Evolutionary conservation across 192 early-diverging fungal species (phyloP).

Genomic region (Linnemannia zychae): DNA sequence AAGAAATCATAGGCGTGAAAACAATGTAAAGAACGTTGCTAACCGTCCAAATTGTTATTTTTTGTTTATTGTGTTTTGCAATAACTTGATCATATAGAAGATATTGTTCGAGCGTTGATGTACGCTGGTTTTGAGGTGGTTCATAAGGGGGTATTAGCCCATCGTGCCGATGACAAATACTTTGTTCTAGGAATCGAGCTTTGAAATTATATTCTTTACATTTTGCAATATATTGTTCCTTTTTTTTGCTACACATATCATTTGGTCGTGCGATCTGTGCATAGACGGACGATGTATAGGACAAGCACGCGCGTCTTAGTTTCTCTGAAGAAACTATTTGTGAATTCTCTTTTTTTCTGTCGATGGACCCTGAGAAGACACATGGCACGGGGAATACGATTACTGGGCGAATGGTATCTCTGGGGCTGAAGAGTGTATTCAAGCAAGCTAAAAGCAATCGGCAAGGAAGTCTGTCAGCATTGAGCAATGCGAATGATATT

Average conservation of each 20-base stretch:
- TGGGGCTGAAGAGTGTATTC: neutral
- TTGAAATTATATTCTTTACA: neutral
- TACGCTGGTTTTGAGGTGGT: slow-evolving; percentile 74
- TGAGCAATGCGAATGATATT: neutral
- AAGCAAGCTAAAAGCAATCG: no score
- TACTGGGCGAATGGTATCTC: neutral
- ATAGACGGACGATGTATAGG: neutral
- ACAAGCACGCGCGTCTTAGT: neutral
- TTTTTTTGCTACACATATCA: neutral
- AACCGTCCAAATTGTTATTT: neutral
- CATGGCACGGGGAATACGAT: neutral
- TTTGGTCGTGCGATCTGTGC: neutral
- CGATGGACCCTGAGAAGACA: neutral
- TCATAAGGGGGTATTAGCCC: slow-evolving; percentile 45
- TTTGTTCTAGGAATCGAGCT: slow-evolving; percentile 49
- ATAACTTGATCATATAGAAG: slow-evolving; percentile 27
- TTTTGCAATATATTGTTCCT: neutral
- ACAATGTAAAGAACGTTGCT: neutral
- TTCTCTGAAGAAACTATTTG: neutral
- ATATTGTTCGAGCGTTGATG: slow-evolving; percentile 70
- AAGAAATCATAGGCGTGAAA: no score
- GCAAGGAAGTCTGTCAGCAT: neutral
- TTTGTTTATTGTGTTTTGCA: no score
- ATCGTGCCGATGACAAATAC: slow-evolving; percentile 48
- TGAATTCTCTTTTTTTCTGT: neutral